Conservation (phyloP, 805 yeast genomes). For the Spathaspora boniae region DNA sequence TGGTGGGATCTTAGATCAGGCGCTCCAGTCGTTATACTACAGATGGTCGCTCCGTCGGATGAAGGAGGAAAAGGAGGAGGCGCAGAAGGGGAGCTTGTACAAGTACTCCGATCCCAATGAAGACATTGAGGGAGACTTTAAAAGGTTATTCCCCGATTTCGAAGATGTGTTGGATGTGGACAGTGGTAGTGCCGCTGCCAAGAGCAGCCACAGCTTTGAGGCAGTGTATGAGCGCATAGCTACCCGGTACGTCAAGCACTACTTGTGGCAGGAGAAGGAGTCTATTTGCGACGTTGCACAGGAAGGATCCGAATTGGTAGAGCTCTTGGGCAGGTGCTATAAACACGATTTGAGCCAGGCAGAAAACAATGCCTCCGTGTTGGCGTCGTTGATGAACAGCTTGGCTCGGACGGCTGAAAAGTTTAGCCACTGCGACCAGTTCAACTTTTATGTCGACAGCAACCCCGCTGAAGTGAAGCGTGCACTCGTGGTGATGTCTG, state of each 20-base stretch:
- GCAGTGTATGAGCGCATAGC: conserved; percentile 50
- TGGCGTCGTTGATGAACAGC: conserved; percentile 16
- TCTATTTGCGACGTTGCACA: conserved; percentile 27
- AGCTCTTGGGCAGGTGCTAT: conserved; percentile 3
- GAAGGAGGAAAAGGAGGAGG: conserved; percentile 60
- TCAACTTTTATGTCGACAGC: conserved; percentile 63
- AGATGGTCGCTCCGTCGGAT: conserved; percentile 78
- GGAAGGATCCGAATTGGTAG: conserved; percentile 33
- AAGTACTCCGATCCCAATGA: conserved; percentile 59
- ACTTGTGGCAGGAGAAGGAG: conserved; percentile 18
- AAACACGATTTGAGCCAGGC: conserved; percentile 8
- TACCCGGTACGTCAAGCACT: conserved; percentile 43
- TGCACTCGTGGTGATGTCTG: conserved; percentile 49
- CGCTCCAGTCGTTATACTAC: conserved; percentile 62
- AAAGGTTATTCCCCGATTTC: conserved; percentile 79
- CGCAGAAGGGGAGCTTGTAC: conserved; percentile 60
- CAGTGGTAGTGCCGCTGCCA: conserved; percentile 9
- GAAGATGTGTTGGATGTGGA: conserved; percentile 56
- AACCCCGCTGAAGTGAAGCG: conserved; percentile 56
- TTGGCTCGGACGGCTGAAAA: conserved; percentile 14
- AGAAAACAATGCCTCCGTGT: conserved; percentile 20
- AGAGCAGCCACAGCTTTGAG: conserved; percentile 31
- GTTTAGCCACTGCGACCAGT: conserved; percentile 9
- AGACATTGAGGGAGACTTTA: conserved; percentile 79
- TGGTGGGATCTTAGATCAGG: conserved; percentile 21